Base-by-base conservation (phyloP, 1,284 basidiomycete genomes). In the Afroboletus lepidellus region DNA sequence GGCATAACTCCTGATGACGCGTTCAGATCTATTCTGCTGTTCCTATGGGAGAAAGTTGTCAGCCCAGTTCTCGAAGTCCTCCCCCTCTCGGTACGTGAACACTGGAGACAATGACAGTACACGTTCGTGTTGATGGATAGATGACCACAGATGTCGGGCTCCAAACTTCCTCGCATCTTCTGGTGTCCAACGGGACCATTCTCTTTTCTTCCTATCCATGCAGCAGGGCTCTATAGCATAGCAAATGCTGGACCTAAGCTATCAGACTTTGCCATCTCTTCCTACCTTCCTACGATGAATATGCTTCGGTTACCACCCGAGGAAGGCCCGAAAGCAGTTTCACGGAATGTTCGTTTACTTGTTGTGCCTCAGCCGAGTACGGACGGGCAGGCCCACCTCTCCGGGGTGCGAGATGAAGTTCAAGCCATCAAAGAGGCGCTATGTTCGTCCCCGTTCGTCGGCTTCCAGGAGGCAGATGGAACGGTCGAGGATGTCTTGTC, bases 211-310 rank as follows among this genome's bases (percentile, higher is more conserved):
- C 59, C 56, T 6, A 55, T 60, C 20, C 56, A 61, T 15, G 59
- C 59, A 1, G 56, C 59, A 11, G 58, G 56, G 5, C 3, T 37
- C 11, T 48, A 58, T 38, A 15, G 9, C 7, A 1, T 16, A 3
- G 3, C 13, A 2, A 24, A 48, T 21, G 25, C 16, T 0, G 48
- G 47, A 0, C 13, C 29, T 1, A 58, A 50, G 13, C n/a, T 55
- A 1, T 60, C 59, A 0, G 50, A 58, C 2, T 58, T 59, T 32
- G 51, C 8, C 2, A 27, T 58, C 6, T 60, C 57, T 6, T 59
- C 59, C 1, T 59, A 59, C 23, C 39, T 47, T 23, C 57, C 56
- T 5, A 45, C 51, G 8, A 46, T 60, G 36, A 39, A 36, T 16
- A 50, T 37, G 11, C 50, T 60, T 3, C 18, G 34, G 23, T 13